Percentiles rank a stretch among this genome's conserved stretches.
These are phyloP conservation scores for Malassezia vespertilionis DNA, from an alignment of 1,284 basidiomycete species.

Conservation along the genomic window DNA sequence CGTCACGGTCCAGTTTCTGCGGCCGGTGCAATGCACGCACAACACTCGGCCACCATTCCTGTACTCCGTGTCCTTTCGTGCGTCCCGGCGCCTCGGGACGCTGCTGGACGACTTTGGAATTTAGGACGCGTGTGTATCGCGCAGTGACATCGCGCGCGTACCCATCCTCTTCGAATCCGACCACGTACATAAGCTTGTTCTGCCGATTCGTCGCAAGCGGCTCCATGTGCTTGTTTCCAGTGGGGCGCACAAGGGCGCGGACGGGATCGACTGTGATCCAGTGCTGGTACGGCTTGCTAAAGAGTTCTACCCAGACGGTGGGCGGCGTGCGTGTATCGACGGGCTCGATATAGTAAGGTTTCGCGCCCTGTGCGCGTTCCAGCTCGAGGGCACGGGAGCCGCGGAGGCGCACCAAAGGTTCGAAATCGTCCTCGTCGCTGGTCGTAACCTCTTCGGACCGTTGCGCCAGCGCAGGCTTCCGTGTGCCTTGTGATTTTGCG, in stretches of 20 bases:
- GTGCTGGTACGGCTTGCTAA: slow-evolving; percentile 74
- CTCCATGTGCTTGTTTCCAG: slow-evolving; percentile 57
- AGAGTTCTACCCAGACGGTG: slow-evolving; percentile 94
- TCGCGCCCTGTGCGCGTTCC: too few relatives aligned
- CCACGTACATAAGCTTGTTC: slow-evolving; percentile 83
- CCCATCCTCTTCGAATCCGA: slow-evolving; percentile 77
- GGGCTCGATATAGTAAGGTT: slow-evolving; percentile 36
- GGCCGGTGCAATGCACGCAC: slow-evolving; percentile 48
- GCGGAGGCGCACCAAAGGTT: slow-evolving; percentile 19
- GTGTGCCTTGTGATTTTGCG: slow-evolving; percentile 1
- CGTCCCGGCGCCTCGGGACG: slow-evolving; percentile 55
- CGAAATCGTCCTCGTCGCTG: slow-evolving; percentile 19
- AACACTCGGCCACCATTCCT: slow-evolving; percentile 61
- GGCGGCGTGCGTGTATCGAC: slow-evolving; percentile 55
- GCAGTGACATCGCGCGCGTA: slow-evolving; percentile 54
- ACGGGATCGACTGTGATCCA: slow-evolving; percentile 92
- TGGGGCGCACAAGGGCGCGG: slow-evolving; percentile 49
- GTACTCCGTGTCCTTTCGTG: slow-evolving; percentile 43
- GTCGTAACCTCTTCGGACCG: slow-evolving; percentile 22
- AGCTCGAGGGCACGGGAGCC: slow-evolving; percentile 11
- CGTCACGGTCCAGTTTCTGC: slow-evolving; percentile 61
- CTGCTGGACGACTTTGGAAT: slow-evolving; percentile 68
- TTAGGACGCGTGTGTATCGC: slow-evolving; percentile 64
- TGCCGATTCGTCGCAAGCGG: slow-evolving; percentile 57
- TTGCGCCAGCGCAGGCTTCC: slow-evolving; percentile 1